Conservation (phyloP, 2,329 filamentous ascomycete species). For the Ilyonectria destructans region DNA sequence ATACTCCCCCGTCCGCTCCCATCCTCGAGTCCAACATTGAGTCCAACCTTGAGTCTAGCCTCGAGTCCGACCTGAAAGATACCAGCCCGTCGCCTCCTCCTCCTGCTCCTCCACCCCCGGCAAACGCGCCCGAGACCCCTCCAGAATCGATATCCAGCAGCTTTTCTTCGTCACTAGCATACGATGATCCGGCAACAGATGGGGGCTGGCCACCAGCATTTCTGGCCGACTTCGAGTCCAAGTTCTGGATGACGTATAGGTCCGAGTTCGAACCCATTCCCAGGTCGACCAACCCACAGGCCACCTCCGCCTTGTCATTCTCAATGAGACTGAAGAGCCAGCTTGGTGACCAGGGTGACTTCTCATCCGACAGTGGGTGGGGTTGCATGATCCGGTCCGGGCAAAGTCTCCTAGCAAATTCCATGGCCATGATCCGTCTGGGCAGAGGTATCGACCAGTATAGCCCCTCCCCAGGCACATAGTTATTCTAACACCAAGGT, state of each 20-base stretch:
- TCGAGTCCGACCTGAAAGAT: slow-evolving; percentile 33
- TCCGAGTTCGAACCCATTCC: slow-evolving; percentile 89
- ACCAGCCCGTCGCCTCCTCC: slow-evolving; percentile 33
- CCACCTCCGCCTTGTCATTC: slow-evolving; percentile 81
- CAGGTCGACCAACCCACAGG: slow-evolving; percentile 82
- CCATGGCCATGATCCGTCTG: slow-evolving; percentile 79
- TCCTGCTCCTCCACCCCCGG: slow-evolving; percentile 36
- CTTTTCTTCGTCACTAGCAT: slow-evolving; percentile 67
- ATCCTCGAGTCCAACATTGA: slow-evolving; percentile 25
- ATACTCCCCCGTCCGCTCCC: slow-evolving; percentile 43
- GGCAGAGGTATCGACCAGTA: slow-evolving; percentile 77
- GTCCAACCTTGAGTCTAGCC: slow-evolving; percentile 1
- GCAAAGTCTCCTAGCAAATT: slow-evolving; percentile 92
- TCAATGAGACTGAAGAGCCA: slow-evolving; percentile 88
- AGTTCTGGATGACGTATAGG: slow-evolving; percentile 97
- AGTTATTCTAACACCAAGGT: slow-evolving; percentile 25
- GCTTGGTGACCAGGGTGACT: slow-evolving; percentile 84
- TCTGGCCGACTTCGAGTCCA: slow-evolving; percentile 92
- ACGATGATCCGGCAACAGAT: slow-evolving; percentile 61
- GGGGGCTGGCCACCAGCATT: slow-evolving; percentile 88
- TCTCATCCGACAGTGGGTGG: slow-evolving; percentile 96
- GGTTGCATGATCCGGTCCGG: slow-evolving; percentile 99
- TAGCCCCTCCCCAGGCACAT: not conserved
- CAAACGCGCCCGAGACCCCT: slow-evolving; percentile 61
- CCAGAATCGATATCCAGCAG: slow-evolving; percentile 67